A percentile compares a stretch with the other conserved stretches of the same genome.
Evolutionary conservation across 2,329 filamentous ascomycete genomes (phyloP).

Genomic region (Pseudogymnoascus pannorum): DNA sequence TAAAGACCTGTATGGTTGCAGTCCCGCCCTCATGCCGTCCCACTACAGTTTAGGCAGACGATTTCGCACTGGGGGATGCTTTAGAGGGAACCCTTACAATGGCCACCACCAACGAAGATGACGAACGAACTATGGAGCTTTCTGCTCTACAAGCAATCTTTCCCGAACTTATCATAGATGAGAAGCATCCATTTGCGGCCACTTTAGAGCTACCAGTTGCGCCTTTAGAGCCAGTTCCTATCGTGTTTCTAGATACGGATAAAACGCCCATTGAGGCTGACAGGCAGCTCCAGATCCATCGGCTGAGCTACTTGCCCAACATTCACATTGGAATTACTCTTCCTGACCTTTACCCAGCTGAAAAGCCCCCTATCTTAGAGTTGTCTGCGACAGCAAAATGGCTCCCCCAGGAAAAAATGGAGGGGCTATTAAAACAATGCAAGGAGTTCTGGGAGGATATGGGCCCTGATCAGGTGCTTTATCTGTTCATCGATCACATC

Average conservation of each 20-base stretch:
- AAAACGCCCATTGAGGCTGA: constrained; percentile 23
- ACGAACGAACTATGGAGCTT: constrained; percentile 51
- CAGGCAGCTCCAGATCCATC: constrained; percentile 36
- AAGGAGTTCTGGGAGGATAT: constrained; percentile 54
- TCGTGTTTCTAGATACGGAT: neutral
- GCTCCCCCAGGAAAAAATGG: constrained; percentile 44
- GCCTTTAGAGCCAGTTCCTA: constrained; percentile 44
- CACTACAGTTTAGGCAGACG: neutral
- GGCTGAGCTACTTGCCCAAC: constrained; percentile 44
- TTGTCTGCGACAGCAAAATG: constrained; percentile 51
- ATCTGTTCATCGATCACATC: constrained; percentile 56
- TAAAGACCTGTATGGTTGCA: constrained; percentile 1
- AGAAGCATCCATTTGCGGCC: constrained; percentile 38
- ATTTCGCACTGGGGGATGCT: neutral
- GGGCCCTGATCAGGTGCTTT: constrained; percentile 52
- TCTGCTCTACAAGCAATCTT: constrained; percentile 57
- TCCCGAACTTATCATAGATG: constrained; percentile 50
- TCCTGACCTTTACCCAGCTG: constrained; percentile 50
- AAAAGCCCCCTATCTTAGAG: constrained; percentile 41
- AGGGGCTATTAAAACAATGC: constrained; percentile 43
- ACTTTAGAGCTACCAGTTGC: constrained; percentile 51
- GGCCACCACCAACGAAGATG: constrained; percentile 50
- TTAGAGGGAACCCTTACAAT: neutral
- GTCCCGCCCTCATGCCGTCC: neutral
- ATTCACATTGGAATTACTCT: constrained; percentile 46